Evolutionary conservation across 164 flowering plant genomes (phyloP), one percentile per base, ranked within the genome.

Genomic region (Nelumbo lutea): DNA sequence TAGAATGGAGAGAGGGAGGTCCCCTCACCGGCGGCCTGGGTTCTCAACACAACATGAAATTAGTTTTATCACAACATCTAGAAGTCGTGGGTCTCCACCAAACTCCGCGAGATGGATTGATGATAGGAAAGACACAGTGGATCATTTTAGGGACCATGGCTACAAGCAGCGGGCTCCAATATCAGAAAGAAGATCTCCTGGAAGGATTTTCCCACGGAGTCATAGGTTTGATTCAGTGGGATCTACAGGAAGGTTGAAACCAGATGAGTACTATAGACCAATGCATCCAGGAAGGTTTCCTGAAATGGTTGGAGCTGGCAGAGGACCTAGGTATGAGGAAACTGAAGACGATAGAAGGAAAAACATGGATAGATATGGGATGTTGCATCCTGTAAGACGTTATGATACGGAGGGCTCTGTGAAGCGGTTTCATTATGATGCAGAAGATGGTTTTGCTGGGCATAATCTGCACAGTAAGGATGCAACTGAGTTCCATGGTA

Each of bases 151-250:
- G 76, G 82, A 78, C 45, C 71, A 75, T 6, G 72, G 72, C 3
- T 78, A 72, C 74, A 76, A 64, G 60, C 81, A 73, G 27, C 74
- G 72, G 6, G 43, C 77, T 40, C 62, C 72, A 8, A 62, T 27
- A 41, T 71, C 75, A 13, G 74, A 64, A 46, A 75, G 82, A 70
- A 73, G 80, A 67, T 80, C 84, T 6, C 85, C 88, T 50, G 75
- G 63, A 50, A 79, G 86, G 70, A 45, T 65, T 48, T 69, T 77
- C 10, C 44, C 75, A 53, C 71, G 74, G 43, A 41, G 51, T 47
- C 75, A 72, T 13, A 81, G 79, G 72, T 74, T 76, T 67, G 83
- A 81, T 59, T n/a, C 69, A 38, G 64, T 63, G 15, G 77, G 72
- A 40, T 70, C 80, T 42, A 65, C 76, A 4, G 77, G 73, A 47